A percentile compares a stretch with the other conserved stretches of the same genome.
These are phyloP conservation scores for Colletotrichum horii DNA, from an alignment of 2,329 filamentous ascomycete species.

Conservation along the genomic window DNA sequence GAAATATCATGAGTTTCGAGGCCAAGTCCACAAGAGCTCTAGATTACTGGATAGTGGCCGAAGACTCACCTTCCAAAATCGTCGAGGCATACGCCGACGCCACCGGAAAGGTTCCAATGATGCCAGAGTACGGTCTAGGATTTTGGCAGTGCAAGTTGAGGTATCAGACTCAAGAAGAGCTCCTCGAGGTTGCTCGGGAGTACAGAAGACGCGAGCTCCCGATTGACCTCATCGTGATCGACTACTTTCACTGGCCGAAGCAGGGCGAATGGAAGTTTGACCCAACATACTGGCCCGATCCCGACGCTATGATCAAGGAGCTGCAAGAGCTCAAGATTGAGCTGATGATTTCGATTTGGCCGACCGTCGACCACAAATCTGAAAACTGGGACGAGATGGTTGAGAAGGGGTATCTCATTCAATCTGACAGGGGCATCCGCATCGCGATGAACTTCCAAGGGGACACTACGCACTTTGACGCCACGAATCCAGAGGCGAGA, in stretches of 20 bases:
- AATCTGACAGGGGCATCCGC: slow-evolving; percentile 63
- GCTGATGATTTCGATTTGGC: slow-evolving; percentile 74
- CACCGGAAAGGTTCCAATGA: slow-evolving; percentile 64
- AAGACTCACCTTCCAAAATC: slow-evolving; percentile 56
- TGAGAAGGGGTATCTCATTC: slow-evolving; percentile 60
- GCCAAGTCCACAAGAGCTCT: slow-evolving; percentile 57
- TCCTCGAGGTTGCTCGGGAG: slow-evolving; percentile 61
- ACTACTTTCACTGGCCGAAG: slow-evolving; percentile 69
- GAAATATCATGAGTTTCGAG: slow-evolving; percentile 64
- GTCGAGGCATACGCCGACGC: slow-evolving; percentile 56
- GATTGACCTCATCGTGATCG: slow-evolving; percentile 65
- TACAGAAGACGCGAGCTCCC: slow-evolving; percentile 58
- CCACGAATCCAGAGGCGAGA: slow-evolving; percentile 65
- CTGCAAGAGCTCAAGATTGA: slow-evolving; percentile 64
- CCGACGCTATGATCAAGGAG: slow-evolving; percentile 68
- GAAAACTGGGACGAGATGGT: slow-evolving; percentile 35
- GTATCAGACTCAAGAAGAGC: slow-evolving; percentile 66
- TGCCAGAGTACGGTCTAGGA: slow-evolving; percentile 68
- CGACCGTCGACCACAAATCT: slow-evolving; percentile 48
- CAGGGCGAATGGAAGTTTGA: slow-evolving; percentile 76
- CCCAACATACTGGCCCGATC: slow-evolving; percentile 67
- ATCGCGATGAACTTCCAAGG: slow-evolving; percentile 64
- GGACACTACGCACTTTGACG: slow-evolving; percentile 65
- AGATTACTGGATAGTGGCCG: slow-evolving; percentile 67
- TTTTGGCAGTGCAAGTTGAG: slow-evolving; percentile 71